These are phyloP conservation scores for Daphne laureola DNA, from an alignment of 441 rosid species.

Conservation along the genomic window DNA sequence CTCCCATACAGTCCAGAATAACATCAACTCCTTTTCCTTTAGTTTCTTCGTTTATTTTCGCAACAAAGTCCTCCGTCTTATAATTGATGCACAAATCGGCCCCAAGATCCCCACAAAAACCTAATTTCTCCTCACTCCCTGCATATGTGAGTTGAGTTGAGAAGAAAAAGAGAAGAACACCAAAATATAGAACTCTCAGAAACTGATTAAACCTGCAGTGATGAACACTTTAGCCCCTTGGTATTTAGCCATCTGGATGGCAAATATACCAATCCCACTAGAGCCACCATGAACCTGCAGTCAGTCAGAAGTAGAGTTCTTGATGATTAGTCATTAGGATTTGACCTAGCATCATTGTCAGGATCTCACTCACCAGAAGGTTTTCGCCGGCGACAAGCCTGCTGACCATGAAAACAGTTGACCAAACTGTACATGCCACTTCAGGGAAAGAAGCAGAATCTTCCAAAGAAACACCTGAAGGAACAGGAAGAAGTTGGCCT, in stretches of 20 bases:
- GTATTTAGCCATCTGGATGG: slow-evolving; percentile 77
- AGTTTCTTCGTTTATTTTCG: slow-evolving; percentile 65
- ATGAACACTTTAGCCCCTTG: slow-evolving; percentile 63
- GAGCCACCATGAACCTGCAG: slow-evolving; percentile 84
- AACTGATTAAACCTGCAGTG: slow-evolving; percentile 58
- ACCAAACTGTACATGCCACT: slow-evolving; percentile 96
- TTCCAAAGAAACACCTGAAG: slow-evolving; percentile 50
- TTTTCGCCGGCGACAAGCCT: slow-evolving; percentile 62
- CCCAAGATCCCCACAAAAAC: slow-evolving; percentile 69
- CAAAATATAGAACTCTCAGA: neutral
- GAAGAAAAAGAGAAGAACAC: slow-evolving; percentile 2
- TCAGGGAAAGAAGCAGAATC: slow-evolving; percentile 86
- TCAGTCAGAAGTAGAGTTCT: too few species aligned
- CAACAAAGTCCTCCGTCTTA: slow-evolving; percentile 84
- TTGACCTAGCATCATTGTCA: too few species aligned
- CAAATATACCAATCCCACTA: slow-evolving; percentile 90
- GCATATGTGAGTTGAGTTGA: slow-evolving; percentile 15
- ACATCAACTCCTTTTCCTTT: slow-evolving; percentile 71
- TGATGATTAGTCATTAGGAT: neutral
- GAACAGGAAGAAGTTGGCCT: slow-evolving; percentile 68
- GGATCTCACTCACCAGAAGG: too few species aligned
- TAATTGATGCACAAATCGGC: slow-evolving; percentile 82
- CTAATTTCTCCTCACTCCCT: slow-evolving; percentile 76
- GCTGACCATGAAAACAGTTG: slow-evolving; percentile 81
- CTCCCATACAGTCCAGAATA: slow-evolving; percentile 77